phyloP scores from a whole-genome alignment of 305 asterid species.

The Fraxinus sp. region DNA sequence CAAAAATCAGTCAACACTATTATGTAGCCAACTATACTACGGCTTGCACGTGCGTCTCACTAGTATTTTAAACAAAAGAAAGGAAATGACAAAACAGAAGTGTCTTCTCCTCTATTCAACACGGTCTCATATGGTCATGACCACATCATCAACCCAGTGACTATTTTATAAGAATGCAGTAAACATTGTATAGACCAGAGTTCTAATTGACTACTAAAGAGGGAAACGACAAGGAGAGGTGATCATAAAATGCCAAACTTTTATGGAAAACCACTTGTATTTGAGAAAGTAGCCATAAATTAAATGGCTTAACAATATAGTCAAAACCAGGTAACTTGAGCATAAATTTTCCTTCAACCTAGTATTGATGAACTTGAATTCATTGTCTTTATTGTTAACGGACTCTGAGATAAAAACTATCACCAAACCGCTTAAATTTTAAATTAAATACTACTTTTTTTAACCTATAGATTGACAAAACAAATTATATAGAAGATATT shows the following conservation, averaged over 20 bases:
- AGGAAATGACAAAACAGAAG: not conserved
- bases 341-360: not conserved
- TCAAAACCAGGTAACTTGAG: not conserved
- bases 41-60: no score
- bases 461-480: not conserved
- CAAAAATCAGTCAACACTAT: no score
- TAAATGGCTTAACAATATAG: not conserved
- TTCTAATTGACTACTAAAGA: not conserved
- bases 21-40: no score
- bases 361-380: not conserved
- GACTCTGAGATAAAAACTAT: not conserved
- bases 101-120: not conserved
- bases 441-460: not conserved
- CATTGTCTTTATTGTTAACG: not conserved
- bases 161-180: not conserved
- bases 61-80: not conserved
- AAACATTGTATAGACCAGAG: not conserved
- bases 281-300: not conserved
- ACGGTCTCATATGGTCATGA: not conserved
- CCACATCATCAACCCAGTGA: not conserved
- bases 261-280: not conserved
- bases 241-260: not conserved
- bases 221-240: not conserved
- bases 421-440: not conserved
- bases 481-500: not conserved